phyloP scores from a whole-genome alignment of 805 yeast genomes.

The Candida succiphila region DNA sequence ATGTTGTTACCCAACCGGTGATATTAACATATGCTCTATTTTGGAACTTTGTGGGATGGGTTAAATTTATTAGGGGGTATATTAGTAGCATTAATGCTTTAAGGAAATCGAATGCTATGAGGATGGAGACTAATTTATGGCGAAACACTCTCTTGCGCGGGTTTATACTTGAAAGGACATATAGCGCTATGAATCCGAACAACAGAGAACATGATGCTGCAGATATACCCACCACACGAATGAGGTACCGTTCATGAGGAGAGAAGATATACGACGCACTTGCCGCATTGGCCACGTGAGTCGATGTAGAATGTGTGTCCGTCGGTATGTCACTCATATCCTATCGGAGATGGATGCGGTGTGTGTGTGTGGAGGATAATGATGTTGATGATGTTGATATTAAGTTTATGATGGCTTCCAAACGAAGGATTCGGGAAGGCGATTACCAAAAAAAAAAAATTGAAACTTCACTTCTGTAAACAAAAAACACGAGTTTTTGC shows the following conservation, averaged over 20 bases:
- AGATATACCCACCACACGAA: slow-evolving; percentile 19
- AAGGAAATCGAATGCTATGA: slow-evolving; percentile 64
- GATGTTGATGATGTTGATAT: neutral
- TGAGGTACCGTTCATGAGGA: slow-evolving; percentile 8
- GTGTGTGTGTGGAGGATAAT: neutral
- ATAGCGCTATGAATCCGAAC: slow-evolving; percentile 51
- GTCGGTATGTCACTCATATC: too few species aligned
- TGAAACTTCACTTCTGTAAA: too few species aligned
- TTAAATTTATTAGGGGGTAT: slow-evolving; percentile 35
- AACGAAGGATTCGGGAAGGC: too few species aligned
- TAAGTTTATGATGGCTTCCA: too few species aligned
- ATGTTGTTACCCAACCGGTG: slow-evolving; percentile 74
- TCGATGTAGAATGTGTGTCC: too few species aligned
- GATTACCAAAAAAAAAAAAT: too few species aligned
- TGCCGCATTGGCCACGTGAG: too few species aligned
- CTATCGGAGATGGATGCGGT: too few species aligned
- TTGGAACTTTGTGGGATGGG: slow-evolving; percentile 3
- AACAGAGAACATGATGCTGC: slow-evolving; percentile 40
- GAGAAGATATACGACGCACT: too few species aligned
- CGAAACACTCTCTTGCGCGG: slow-evolving; percentile 54
- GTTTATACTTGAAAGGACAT: slow-evolving; percentile 52
- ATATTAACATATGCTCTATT: slow-evolving; percentile 41
- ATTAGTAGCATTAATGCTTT: slow-evolving; percentile 62
- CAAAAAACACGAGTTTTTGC: too few species aligned
- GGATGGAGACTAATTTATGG: slow-evolving; percentile 57